These are phyloP conservation scores for carrot (Daucus carota) DNA, from an alignment of 129 eudicot genomes.

Conservation along the genomic window DNA sequence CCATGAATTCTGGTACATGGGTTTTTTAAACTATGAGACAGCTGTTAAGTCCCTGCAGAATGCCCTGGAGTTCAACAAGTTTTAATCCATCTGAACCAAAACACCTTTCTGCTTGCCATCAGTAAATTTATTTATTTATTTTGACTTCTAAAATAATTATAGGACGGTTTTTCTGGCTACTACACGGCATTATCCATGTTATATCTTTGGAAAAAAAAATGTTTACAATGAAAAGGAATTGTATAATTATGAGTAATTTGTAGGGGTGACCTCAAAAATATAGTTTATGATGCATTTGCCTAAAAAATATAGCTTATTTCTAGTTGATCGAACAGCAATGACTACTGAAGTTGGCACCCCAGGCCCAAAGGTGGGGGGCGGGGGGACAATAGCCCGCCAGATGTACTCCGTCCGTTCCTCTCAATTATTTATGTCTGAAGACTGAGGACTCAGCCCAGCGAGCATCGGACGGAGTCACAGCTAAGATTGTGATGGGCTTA, in stretches of 20 bases:
- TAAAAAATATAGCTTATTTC: no score
- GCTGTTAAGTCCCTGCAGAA: conserved; percentile 59
- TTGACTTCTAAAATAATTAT: background rate
- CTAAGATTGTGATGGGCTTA: no score
- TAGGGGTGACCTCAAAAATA: no score
- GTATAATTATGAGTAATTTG: background rate
- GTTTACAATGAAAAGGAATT: background rate
- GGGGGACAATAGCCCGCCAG: no score
- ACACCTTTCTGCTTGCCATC: background rate
- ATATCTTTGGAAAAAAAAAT: background rate
- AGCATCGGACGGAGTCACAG: no score
- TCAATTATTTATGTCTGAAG: no score
- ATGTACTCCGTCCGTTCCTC: no score
- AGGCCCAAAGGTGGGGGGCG: no score
- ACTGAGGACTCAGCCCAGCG: no score
- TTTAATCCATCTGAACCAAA: conserved; percentile 39
- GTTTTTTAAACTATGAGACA: conserved; percentile 59
- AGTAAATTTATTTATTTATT: background rate
- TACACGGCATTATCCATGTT: background rate
- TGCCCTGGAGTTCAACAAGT: conserved; percentile 29
- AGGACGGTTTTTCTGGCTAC: background rate
- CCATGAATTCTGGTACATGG: conserved; percentile 95
- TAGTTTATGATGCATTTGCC: no score
- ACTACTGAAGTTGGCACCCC: no score
- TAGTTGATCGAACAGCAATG: no score